Conservation (phyloP, 1,139 yeast genomes). For the Chernovozyma sophiae-reginae region DNA sequence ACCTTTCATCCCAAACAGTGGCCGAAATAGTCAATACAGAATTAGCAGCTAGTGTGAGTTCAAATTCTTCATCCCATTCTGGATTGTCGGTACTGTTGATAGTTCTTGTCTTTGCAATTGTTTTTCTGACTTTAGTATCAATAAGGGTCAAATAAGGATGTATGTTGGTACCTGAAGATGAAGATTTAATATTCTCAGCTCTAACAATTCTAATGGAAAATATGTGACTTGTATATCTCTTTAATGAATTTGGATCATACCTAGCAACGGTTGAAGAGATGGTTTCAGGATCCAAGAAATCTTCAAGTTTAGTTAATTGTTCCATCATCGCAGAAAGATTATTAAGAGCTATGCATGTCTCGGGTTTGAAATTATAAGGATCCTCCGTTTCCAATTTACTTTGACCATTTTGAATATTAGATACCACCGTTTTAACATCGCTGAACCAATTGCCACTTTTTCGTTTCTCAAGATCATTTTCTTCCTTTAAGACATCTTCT, state of each 20-base stretch:
- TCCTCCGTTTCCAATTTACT: conserved; percentile 38
- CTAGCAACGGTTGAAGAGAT: conserved; percentile 45
- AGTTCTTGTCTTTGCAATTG: conserved; percentile 70
- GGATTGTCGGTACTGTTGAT: conserved; percentile 65
- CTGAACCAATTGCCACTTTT: conserved; percentile 37
- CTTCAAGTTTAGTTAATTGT: conserved; percentile 59
- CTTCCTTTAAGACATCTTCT: conserved; percentile 29
- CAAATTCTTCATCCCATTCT: conserved; percentile 87
- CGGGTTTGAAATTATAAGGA: conserved; percentile 57
- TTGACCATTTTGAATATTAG: conserved; percentile 32
- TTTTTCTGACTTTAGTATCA: conserved; percentile 54
- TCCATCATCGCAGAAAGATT: conserved; percentile 61
- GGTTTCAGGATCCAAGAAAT: conserved; percentile 56
- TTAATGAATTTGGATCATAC: conserved; percentile 27
- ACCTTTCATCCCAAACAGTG: conserved; percentile 71
- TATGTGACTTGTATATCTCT: conserved; percentile 45
- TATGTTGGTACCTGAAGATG: conserved; percentile 44
- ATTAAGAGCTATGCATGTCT: conserved; percentile 74
- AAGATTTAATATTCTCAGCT: conserved; percentile 61
- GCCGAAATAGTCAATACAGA: conserved; percentile 45
- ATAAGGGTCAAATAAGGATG: conserved; percentile 68
- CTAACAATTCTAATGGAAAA: conserved; percentile 63
- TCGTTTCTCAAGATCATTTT: conserved; percentile 18
- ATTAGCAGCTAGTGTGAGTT: conserved; percentile 45
- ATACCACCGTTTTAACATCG: conserved; percentile 46